A percentile compares a stretch with the other conserved stretches of the same genome.
Evolutionary conservation across 1,139 yeast genomes (phyloP).

Genomic region (Candida sanyaensis): DNA sequence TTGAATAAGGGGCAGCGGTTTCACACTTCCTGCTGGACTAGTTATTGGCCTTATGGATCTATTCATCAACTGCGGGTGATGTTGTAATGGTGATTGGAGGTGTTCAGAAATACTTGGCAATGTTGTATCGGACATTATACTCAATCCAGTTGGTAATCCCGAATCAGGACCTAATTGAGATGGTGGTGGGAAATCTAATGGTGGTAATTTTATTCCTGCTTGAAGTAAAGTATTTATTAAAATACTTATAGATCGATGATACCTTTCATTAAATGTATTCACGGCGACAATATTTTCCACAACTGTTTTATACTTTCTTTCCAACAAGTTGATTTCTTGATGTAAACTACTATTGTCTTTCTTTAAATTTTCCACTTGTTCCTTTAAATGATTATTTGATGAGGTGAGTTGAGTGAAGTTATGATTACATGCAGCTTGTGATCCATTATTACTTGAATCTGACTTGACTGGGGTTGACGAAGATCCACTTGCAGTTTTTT

Average conservation of each 20-base stretch:
- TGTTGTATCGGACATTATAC: conserved; percentile 6
- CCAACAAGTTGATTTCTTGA: conserved; percentile 47
- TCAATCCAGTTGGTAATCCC: background rate
- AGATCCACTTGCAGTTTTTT: conserved; percentile 21
- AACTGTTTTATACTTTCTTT: conserved; percentile 63
- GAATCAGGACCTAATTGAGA: conserved; percentile 19
- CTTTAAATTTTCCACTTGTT: conserved; percentile 42
- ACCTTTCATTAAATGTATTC: conserved; percentile 57
- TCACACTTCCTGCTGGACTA: conserved; percentile 1
- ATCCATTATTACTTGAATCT: conserved; percentile 5
- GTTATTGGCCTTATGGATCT: conserved; percentile 6
- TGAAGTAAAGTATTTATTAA: conserved; percentile 51
- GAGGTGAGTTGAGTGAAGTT: conserved; percentile 12
- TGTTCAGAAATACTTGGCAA: conserved; percentile 12
- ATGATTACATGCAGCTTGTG: conserved; percentile 10
- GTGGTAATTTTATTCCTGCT: conserved; percentile 70
- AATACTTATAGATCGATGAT: conserved; percentile 50
- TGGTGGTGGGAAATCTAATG: conserved; percentile 55
- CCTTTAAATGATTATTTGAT: conserved; percentile 31
- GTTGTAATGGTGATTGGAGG: conserved; percentile 12
- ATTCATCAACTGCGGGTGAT: background rate
- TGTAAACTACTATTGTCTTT: conserved; percentile 42
- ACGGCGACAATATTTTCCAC: conserved; percentile 60
- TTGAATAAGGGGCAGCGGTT: conserved; percentile 8
- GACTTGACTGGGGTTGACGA: conserved; percentile 3